Evolutionary conservation across 768 basidiomycete species (phyloP).

Genomic region (Mycena vulgaris): DNA sequence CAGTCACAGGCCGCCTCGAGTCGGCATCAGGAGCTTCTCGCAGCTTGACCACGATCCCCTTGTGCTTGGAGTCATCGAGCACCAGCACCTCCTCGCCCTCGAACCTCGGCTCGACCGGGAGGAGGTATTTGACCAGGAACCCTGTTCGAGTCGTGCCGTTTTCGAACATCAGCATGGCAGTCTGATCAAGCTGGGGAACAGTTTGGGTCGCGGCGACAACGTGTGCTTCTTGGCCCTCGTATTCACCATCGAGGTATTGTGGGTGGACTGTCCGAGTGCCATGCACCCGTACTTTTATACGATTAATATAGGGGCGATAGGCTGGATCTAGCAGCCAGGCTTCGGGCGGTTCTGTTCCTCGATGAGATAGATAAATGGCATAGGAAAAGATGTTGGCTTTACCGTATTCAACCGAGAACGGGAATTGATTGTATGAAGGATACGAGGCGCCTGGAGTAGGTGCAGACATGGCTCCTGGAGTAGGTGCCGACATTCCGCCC

Average conservation of each 20-base stretch:
- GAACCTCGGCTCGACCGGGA: constrained; percentile 54
- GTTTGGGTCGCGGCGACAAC: constrained; percentile 51
- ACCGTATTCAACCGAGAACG: constrained; percentile 36
- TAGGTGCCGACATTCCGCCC: constrained; percentile 49
- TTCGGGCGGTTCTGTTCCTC: constrained; percentile 50
- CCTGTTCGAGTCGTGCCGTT: constrained; percentile 49
- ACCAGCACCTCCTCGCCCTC: constrained; percentile 66
- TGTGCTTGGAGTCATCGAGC: constrained; percentile 60
- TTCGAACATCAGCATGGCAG: constrained; percentile 51
- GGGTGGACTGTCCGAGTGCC: constrained; percentile 50
- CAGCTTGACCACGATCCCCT: constrained; percentile 61
- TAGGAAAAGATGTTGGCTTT: neutral
- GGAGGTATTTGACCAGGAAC: constrained; percentile 59
- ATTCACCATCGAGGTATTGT: constrained; percentile 55
- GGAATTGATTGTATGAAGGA: constrained; percentile 35
- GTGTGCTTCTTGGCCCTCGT: constrained; percentile 49
- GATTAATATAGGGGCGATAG: constrained; percentile 47
- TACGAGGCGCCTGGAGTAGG: constrained; percentile 56
- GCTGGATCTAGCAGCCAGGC: constrained; percentile 60
- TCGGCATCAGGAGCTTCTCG: constrained; percentile 54
- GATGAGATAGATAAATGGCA: constrained; percentile 15
- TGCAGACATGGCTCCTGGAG: constrained; percentile 56
- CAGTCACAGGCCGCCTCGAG: constrained; percentile 45
- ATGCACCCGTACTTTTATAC: constrained; percentile 57
- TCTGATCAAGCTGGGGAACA: constrained; percentile 53